phyloP scores from a whole-genome alignment of 371 early-diverging fungal genomes.

The Lichtheimia corymbifera region DNA sequence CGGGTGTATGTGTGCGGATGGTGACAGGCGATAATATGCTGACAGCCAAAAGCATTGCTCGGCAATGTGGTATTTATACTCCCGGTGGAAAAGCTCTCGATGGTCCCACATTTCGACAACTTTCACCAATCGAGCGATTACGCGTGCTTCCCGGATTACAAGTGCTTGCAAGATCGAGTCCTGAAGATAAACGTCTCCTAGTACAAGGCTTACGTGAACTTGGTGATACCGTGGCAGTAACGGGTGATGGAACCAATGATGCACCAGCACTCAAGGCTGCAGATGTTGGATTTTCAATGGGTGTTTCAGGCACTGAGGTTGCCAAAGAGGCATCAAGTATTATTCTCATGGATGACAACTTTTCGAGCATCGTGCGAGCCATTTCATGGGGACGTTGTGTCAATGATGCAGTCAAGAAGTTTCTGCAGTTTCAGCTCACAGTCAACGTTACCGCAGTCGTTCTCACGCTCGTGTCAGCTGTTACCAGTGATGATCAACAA shows the following conservation, averaged over 20 bases:
- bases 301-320: constrained; percentile 78
- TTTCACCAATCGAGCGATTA: constrained; percentile 55
- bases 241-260: constrained; percentile 79
- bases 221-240: constrained; percentile 75
- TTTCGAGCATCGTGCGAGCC: constrained; percentile 71
- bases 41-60: constrained; percentile 74
- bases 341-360: constrained; percentile 80
- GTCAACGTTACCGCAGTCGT: constrained; percentile 71
- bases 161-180: constrained; percentile 71
- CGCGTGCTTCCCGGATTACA: constrained; percentile 65
- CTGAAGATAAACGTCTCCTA: constrained; percentile 70
- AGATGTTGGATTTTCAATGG: constrained; percentile 81
- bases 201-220: constrained; percentile 62
- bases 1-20: constrained; percentile 82
- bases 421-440: constrained; percentile 76
- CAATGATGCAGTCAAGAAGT: constrained; percentile 76
- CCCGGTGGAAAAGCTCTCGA: constrained; percentile 66
- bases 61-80: constrained; percentile 66
- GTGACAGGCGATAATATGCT: constrained; percentile 79
- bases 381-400: constrained; percentile 79
- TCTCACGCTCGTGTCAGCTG: constrained; percentile 61
- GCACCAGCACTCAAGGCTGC: constrained; percentile 76
- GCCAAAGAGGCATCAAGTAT: constrained; percentile 78
- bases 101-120: constrained; percentile 65
- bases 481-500: constrained; percentile 34